Base-by-base conservation (phyloP, 164 flowering plant species). In the Berberis vulgaris region DNA sequence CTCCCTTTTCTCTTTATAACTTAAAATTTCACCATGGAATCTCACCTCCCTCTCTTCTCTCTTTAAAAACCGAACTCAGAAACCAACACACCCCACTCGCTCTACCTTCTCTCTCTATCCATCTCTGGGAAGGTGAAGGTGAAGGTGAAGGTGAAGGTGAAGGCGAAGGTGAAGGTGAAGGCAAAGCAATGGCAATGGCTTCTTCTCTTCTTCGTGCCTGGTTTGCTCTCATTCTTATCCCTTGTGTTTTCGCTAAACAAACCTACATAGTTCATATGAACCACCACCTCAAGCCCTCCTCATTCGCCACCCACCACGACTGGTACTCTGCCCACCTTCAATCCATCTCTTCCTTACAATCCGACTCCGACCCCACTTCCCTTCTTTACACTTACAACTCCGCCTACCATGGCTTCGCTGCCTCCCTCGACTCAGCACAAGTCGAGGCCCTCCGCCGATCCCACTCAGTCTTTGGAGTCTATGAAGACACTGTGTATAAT, bases 221-320 rank as follows among this genome's bases (percentile, higher is more conserved):
- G 2, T 57, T 57, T 9, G 7, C 26, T 26, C 26, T 57, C 3
- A 11, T 63, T 43, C 45, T 69, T 13, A 41, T 64, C 7, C 61
- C 66, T 2, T 60, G 12, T 10, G 71, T 58, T 2, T 39, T 49
- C 3, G 77, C 79, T 5, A 79, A 82, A 55, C 74, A 79, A 53
- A 84, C 86, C 8, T 86, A 88, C 80, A 84, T 88, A 5, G 82
- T 88, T 6, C 92, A 82, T 68, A 77, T 83, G 91, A 84, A 73
- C 6, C 76, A 79, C 39, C 60, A 74, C 43, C 67, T 43, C 2
- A 83, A 76, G 59, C 92, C 92, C 8, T 12, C 39, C 0, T 38
- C 74, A 4, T 82, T 52, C 76, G 8, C 72, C 60, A 81, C 87
- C 60, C 86, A 78, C 71, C 75, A 67, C 2, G 84, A 83, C 62